Evolutionary conservation across 75 land plant genomes (phyloP).

Genomic region (Chamaecyparis obtusa): DNA sequence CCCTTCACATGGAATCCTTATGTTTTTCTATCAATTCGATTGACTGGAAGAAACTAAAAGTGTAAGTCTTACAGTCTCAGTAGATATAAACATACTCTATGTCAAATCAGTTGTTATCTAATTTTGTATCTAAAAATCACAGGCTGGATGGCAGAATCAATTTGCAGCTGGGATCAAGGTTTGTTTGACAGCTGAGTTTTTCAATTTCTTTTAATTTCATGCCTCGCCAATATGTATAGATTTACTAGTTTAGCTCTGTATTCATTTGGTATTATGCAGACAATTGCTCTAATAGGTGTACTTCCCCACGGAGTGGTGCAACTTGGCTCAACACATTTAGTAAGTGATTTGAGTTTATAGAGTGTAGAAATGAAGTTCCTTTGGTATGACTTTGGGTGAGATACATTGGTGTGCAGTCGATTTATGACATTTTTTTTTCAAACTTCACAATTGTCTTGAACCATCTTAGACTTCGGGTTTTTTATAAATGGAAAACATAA

Average conservation of each 20-base stretch:
- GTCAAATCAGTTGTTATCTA: background rate
- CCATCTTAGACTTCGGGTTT: background rate
- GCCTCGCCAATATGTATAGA: background rate
- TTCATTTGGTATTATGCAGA: conserved; percentile 21
- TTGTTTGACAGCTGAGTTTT: background rate
- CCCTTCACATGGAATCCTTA: background rate
- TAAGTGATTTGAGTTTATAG: conserved; percentile 14
- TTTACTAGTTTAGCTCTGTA: background rate
- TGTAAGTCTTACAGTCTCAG: background rate
- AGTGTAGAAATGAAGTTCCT: background rate
- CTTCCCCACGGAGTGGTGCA: conserved; percentile 52
- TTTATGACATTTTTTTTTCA: background rate
- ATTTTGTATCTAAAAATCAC: conserved; percentile 1
- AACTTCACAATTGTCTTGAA: background rate
- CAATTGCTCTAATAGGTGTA: conserved; percentile 42
- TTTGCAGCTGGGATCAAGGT: conserved; percentile 76
- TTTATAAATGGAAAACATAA: background rate
- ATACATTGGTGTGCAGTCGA: background rate
- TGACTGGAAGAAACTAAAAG: background rate
- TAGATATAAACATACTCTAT: background rate
- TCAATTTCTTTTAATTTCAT: background rate
- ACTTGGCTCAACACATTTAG: conserved; percentile 45
- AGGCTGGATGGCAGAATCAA: conserved; percentile 60
- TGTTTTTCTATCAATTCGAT: background rate
- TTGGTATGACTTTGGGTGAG: background rate